phyloP scores from a whole-genome alignment of 768 basidiomycete species.

The Tephrocybe rancida region DNA sequence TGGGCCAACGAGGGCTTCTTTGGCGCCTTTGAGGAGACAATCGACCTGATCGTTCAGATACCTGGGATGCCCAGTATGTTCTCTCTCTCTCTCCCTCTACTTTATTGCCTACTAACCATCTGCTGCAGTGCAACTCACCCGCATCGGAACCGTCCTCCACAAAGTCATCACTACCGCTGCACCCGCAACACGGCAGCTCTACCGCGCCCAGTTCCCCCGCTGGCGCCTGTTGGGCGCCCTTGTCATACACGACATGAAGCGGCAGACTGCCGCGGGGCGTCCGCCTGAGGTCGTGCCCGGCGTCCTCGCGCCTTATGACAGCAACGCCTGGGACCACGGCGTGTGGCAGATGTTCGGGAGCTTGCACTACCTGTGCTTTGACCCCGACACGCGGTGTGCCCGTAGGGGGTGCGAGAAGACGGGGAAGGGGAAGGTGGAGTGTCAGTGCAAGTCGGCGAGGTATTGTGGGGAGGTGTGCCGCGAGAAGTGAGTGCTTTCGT shows the following conservation, averaged over 20 bases:
- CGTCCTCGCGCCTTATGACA: background rate
- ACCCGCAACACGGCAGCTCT: slow-evolving; percentile 1
- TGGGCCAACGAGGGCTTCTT: slow-evolving; percentile 15
- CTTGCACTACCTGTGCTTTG: slow-evolving; percentile 5
- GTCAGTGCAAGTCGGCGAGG: no score
- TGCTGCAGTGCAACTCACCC: slow-evolving; percentile 9
- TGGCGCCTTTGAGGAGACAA: slow-evolving; percentile 9
- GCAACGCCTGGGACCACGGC: slow-evolving; percentile 10
- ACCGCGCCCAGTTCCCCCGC: slow-evolving; percentile 9
- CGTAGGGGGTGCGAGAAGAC: slow-evolving; percentile 11
- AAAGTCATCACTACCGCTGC: background rate
- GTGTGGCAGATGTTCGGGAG: slow-evolving; percentile 6
- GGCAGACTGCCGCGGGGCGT: background rate
- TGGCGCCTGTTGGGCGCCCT: slow-evolving; percentile 10
- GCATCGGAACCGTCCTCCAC: background rate
- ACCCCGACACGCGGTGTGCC: slow-evolving; percentile 6
- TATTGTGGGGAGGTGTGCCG: no score
- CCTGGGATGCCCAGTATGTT: slow-evolving; percentile 7
- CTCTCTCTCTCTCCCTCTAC: background rate
- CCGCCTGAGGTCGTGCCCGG: background rate
- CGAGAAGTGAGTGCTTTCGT: no score
- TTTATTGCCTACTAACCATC: no score
- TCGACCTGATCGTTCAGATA: slow-evolving; percentile 6
- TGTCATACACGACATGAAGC: slow-evolving; percentile 5
- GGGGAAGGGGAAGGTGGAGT: no score